Base-by-base conservation (phyloP, 768 basidiomycete species). In the Kwoniella sp. region DNA sequence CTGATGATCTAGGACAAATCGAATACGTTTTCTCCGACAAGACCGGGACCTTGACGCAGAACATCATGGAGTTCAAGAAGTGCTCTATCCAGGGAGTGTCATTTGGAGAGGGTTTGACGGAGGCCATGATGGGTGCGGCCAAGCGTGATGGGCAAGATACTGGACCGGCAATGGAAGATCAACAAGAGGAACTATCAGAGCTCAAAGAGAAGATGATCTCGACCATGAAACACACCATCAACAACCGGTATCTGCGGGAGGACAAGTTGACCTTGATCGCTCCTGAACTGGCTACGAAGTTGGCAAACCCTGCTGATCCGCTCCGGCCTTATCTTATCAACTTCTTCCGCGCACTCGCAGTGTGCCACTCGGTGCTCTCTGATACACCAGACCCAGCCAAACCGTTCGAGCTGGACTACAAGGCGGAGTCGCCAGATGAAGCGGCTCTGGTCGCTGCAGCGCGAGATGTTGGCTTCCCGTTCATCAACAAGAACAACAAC, bases 21-120 rank as follows among this genome's bases (percentile, higher is more conserved):
- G 92, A 96, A 77, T 99, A 93, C 73, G 79, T 86, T 68, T 86
- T 86, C 70, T 90, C 87, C 9, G 89, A 92, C 80, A 93, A 93
- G 79, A 93, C 91, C 0, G 90, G 89, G 20, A 99, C 93, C 6
- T 84, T 99, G 42, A 99, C 93, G 0, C 92, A 95, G 75, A 99
- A 98, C 76, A 78, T 93, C 65, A 98, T 96, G 93, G 91, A 93
- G 77, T 96, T 95, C 77, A 89, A 95, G 73, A 91, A 88, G 70
- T 95, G 90, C 64, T 92, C 90, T 0, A 80, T 96, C 52, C 76
- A 83, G 46, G 92, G 91, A 0, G 76, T 88, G 2, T 70, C 83
- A 0, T 98, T 95, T 67, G 93, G 93, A 9, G 93, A 98, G 66
- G 92, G 92, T 7, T 71, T 96, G 53, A 96, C 93, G 0, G 93